Conservation (phyloP, 495 filamentous ascomycete species). For the Tuber magnatum region DNA sequence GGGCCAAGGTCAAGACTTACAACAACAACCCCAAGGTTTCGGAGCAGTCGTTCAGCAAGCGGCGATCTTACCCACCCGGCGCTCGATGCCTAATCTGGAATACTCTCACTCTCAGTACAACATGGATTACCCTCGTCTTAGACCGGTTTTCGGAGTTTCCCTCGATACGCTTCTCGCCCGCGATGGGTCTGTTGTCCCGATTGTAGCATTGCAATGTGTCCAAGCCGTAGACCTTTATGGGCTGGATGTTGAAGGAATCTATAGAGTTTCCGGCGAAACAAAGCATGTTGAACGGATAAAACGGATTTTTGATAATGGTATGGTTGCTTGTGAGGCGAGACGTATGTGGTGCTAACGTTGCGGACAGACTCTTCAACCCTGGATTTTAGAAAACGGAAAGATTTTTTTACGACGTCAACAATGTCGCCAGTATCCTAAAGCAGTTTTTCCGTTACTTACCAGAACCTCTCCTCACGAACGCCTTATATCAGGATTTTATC, state of each 20-base stretch:
- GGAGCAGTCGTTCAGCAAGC: conserved; percentile 37
- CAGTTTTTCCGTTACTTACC: conserved; percentile 93
- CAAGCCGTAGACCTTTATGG: conserved; percentile 90
- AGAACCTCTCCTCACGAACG: conserved; percentile 74
- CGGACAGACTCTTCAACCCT: conserved; percentile 55
- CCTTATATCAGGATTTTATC: conserved; percentile 71
- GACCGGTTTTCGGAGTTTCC: conserved; percentile 82
- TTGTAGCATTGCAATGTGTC: conserved; percentile 90
- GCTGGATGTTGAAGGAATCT: conserved; percentile 87
- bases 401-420: conserved; percentile 92
- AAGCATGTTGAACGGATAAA: conserved; percentile 78
- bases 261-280: conserved; percentile 80
- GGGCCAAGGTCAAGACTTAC: conserved; percentile 19
- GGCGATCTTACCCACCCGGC: conserved; percentile 26
- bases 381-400: conserved; percentile 89
- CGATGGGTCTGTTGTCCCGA: conserved; percentile 83
- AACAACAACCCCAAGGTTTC: conserved; percentile 36
- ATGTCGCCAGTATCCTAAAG: conserved; percentile 89
- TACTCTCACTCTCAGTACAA: conserved; percentile 28
- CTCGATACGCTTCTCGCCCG: conserved; percentile 74
- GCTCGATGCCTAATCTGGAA: conserved; percentile 12
- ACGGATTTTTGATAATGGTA: conserved; percentile 78
- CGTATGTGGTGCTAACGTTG: background rate
- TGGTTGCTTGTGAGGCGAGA: conserved; percentile 25
- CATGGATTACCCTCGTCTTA: conserved; percentile 55